These are phyloP conservation scores for Candida sanyaensis DNA, from an alignment of 1,139 yeast species.

Conservation along the genomic window DNA sequence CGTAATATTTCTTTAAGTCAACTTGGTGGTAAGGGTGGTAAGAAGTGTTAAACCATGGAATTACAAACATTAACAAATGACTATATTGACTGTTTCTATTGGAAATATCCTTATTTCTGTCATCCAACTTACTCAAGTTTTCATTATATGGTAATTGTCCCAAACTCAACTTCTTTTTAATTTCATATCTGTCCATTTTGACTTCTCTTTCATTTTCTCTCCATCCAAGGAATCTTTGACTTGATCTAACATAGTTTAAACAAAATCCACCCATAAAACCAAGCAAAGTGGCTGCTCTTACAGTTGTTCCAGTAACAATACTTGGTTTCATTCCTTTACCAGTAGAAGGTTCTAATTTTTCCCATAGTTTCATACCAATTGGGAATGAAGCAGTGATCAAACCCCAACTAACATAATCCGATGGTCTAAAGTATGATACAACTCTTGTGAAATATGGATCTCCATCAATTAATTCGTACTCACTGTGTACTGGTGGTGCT, in stretches of 20 bases:
- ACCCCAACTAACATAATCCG: constrained; percentile 69
- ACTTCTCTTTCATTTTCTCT: constrained; percentile 76
- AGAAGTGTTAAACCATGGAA: constrained; percentile 86
- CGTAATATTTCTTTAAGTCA: constrained; percentile 68
- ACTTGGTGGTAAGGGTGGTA: constrained; percentile 86
- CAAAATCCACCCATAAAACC: constrained; percentile 76
- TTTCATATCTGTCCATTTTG: constrained; percentile 69
- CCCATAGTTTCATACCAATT: constrained; percentile 58
- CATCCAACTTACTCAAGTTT: constrained; percentile 61
- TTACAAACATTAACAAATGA: constrained; percentile 56
- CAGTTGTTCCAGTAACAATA: constrained; percentile 56
- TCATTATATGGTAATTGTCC: constrained; percentile 68
- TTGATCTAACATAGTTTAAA: constrained; percentile 64
- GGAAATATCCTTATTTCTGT: constrained; percentile 74
- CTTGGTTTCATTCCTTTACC: constrained; percentile 59
- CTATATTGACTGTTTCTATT: constrained; percentile 82
- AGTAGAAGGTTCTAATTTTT: constrained; percentile 60
- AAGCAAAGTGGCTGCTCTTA: constrained; percentile 60
- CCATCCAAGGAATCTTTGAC: constrained; percentile 79
- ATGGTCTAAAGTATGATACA: constrained; percentile 67
- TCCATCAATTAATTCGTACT: constrained; percentile 63
- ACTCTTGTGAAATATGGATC: constrained; percentile 81
- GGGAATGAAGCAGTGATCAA: constrained; percentile 69
- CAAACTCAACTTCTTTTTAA: constrained; percentile 64
- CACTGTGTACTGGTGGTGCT: constrained; percentile 44